These are phyloP conservation scores for Lenwebbia sp. DNA, from an alignment of 345 rosid genomes.

Conservation along the genomic window DNA sequence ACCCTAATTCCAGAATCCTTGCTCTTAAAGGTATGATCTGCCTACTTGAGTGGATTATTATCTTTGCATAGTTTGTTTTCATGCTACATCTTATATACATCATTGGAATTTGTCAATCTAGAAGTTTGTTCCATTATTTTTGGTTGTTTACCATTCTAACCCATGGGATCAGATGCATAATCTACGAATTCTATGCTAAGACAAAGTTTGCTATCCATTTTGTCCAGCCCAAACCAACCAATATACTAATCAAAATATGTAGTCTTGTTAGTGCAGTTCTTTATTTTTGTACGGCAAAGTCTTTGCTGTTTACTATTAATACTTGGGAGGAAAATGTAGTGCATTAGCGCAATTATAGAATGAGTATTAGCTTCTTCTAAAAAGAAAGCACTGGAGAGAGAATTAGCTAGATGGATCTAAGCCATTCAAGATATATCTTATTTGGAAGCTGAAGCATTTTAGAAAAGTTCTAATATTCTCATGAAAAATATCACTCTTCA, in stretches of 20 bases:
- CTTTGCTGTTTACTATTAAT: not conserved
- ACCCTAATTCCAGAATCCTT: conserved; percentile 39
- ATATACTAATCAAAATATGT: not conserved
- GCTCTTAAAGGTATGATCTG: conserved; percentile 27
- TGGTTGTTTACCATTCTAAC: not conserved
- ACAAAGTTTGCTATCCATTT: not conserved
- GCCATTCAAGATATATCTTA: not conserved
- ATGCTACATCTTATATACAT: not conserved
- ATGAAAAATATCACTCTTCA: not conserved
- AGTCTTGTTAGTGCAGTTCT: not conserved
- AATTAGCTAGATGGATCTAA: not conserved
- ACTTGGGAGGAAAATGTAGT: not conserved
- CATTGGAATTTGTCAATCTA: not conserved
- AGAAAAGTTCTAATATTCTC: not conserved
- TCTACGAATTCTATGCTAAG: not conserved
- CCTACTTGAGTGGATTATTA: not conserved
- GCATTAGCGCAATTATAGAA: not conserved
- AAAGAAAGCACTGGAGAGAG: not conserved
- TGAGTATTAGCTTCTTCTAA: not conserved
- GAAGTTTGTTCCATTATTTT: not conserved
- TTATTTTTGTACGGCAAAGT: not conserved
- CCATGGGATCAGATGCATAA: not conserved
- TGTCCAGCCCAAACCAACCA: not conserved
- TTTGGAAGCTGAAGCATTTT: not conserved
- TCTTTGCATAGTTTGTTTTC: not conserved